These are phyloP conservation scores for Floccularia luteovirens DNA, from an alignment of 768 basidiomycete species.

Conservation along the genomic window DNA sequence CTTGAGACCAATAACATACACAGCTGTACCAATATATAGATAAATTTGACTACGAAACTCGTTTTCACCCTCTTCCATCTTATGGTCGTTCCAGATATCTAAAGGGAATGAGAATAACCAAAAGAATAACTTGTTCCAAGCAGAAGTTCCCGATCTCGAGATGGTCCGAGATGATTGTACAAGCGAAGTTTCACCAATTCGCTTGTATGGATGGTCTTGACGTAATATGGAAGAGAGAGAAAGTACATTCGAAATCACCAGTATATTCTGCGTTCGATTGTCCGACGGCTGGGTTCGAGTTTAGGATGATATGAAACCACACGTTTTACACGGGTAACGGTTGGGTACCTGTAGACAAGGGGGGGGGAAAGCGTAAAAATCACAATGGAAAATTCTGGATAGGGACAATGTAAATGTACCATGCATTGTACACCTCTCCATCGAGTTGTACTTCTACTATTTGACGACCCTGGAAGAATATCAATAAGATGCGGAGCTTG, in stretches of 20 bases:
- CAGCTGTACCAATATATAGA: no score
- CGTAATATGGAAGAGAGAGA: neutral
- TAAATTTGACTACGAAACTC: no score
- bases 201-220: neutral
- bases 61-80: no score
- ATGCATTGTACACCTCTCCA: slow-evolving; percentile 61
- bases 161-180: neutral
- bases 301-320: slow-evolving; percentile 57
- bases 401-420: slow-evolving; percentile 25
- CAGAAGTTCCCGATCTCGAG: no score
- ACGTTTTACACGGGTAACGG: slow-evolving; percentile 70
- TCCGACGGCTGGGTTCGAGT: slow-evolving; percentile 30
- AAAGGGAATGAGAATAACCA: no score
- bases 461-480: slow-evolving; percentile 58
- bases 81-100: no score
- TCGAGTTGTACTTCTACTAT: slow-evolving; percentile 80
- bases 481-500: slow-evolving; percentile 3
- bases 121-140: neutral
- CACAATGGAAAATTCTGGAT: neutral
- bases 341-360: slow-evolving; percentile 49
- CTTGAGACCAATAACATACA: no score
- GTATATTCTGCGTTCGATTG: slow-evolving; percentile 69
- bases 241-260: slow-evolving; percentile 37
- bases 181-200: neutral
- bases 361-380: neutral